A percentile compares a stretch with the other conserved stretches of the same genome.
phyloP scores from a whole-genome alignment of 305 asterid genomes.

The Fraxinus ornus region DNA sequence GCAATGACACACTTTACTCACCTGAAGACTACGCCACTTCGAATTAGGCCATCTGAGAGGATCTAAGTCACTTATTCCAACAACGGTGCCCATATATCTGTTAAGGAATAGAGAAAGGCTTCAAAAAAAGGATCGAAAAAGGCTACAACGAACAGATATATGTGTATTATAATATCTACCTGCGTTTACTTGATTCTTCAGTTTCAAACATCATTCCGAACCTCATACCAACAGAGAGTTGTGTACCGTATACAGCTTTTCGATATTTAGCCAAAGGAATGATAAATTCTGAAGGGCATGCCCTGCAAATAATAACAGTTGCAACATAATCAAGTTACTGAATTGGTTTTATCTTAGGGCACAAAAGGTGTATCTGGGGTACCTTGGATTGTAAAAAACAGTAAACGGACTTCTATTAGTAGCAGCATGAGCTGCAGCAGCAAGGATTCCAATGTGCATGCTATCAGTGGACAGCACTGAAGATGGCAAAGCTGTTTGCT shows the following conservation, averaged over 20 bases:
- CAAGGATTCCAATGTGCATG: conserved; percentile 95
- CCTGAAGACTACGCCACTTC: conserved; percentile 93
- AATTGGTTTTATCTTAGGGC: neutral
- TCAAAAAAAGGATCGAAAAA: conserved; percentile 7
- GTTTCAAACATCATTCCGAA: conserved; percentile 97
- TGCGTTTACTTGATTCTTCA: conserved; percentile 87
- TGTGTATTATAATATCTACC: conserved; percentile 33
- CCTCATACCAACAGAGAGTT: conserved; percentile 81
- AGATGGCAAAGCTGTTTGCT: conserved; percentile 74
- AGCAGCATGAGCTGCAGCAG: conserved; percentile 97
- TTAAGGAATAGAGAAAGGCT: neutral
- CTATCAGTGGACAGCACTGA: conserved; percentile 91
- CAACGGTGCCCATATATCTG: conserved; percentile 88
- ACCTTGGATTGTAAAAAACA: conserved; percentile 93
- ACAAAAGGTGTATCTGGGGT: neutral
- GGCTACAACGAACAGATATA: neutral
- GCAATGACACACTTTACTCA: conserved; percentile 12
- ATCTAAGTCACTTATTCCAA: conserved; percentile 70
- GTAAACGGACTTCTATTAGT: conserved; percentile 77
- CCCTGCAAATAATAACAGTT: conserved; percentile 45
- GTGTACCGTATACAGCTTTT: conserved; percentile 69
- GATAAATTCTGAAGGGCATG: conserved; percentile 89
- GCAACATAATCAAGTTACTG: neutral
- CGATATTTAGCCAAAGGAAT: conserved; percentile 69
- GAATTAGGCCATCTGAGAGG: conserved; percentile 94